phyloP scores from a whole-genome alignment of 495 filamentous ascomycete genomes.

The Tuber magnatum region DNA sequence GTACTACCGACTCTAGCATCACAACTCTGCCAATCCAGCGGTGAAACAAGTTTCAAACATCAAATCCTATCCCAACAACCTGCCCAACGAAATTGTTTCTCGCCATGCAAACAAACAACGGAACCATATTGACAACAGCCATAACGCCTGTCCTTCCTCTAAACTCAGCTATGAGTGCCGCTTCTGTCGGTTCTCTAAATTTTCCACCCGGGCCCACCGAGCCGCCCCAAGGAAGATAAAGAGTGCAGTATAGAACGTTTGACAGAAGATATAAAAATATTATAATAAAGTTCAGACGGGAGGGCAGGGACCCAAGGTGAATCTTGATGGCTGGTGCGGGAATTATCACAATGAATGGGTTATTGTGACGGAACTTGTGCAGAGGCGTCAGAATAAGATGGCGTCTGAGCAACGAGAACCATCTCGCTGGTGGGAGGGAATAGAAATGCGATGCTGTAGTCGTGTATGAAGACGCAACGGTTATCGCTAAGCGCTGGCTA shows the following conservation, averaged over 20 bases:
- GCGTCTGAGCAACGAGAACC: constrained; percentile 61
- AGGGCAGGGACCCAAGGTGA: constrained; percentile 79
- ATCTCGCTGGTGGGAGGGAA: constrained; percentile 28
- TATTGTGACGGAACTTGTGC: constrained; percentile 73
- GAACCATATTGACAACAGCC: constrained; percentile 71
- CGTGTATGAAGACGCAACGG: constrained; percentile 30
- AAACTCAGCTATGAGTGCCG: constrained; percentile 53
- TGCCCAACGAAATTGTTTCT: constrained; percentile 63
- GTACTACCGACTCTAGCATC: constrained; percentile 56
- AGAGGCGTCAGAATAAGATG: constrained; percentile 79
- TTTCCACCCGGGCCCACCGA: constrained; percentile 33
- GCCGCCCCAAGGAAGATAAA: constrained; percentile 51
- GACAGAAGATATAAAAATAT: constrained; percentile 57
- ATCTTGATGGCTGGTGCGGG: constrained; percentile 46
- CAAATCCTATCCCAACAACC: constrained; percentile 47
- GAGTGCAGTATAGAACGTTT: constrained; percentile 59
- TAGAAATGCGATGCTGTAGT: constrained; percentile 24
- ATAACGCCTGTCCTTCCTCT: constrained; percentile 71
- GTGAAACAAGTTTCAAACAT: constrained; percentile 73
- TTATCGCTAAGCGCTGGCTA: constrained; percentile 26
- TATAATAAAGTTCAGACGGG: constrained; percentile 69
- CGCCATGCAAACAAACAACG: constrained; percentile 59
- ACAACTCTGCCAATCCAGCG: constrained; percentile 73
- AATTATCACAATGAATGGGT: constrained; percentile 69
- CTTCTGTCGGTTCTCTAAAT: constrained; percentile 43